Evolutionary conservation across 495 filamentous ascomycete species (phyloP).

Genomic region (Cercophora scortea): DNA sequence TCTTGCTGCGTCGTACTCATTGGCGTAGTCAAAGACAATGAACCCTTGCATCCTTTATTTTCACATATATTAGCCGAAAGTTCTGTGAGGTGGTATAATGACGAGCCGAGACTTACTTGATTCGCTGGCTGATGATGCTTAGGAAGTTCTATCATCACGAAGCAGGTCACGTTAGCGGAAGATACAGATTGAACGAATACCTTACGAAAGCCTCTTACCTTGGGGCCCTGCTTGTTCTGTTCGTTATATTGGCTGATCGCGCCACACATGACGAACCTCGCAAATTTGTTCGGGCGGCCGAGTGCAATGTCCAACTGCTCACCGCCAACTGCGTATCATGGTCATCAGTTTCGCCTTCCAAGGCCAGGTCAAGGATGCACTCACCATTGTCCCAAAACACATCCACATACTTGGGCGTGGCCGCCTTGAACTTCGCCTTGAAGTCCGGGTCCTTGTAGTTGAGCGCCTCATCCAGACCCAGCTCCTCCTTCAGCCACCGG

Average conservation of each 20-base stretch:
- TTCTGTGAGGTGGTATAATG: no score
- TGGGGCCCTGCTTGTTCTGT: slow-evolving; percentile 17
- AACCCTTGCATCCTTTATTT: slow-evolving; percentile 50
- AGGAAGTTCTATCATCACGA: slow-evolving; percentile 15
- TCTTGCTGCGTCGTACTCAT: slow-evolving; percentile 30
- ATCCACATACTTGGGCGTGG: slow-evolving; percentile 55
- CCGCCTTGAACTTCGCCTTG: slow-evolving; percentile 45
- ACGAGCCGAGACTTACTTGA: slow-evolving; percentile 9
- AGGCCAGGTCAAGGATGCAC: neutral
- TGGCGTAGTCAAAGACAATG: slow-evolving; percentile 47
- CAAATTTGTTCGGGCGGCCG: slow-evolving; percentile 42
- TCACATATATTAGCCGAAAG: no score
- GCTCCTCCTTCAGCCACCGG: slow-evolving; percentile 47
- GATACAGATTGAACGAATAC: no score
- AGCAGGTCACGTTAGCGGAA: no score
- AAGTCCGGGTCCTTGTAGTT: slow-evolving; percentile 60
- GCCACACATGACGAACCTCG: slow-evolving; percentile 57
- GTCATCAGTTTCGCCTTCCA: neutral
- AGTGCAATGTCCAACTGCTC: slow-evolving; percentile 57
- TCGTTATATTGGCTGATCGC: slow-evolving; percentile 37
- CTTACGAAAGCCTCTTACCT: slow-evolving; percentile 7
- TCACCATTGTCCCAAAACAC: slow-evolving; percentile 60
- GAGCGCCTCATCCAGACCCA: slow-evolving; percentile 57
- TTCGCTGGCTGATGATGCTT: slow-evolving; percentile 28
- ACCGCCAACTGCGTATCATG: slow-evolving; percentile 40